Percentiles rank a stretch among this genome's conserved stretches.
Conservation (phyloP, 129 eudicot species). For the sunflower (Helianthus annuus) region HanXRQr2.0-SUNRISE NC_035438.2:38307885-38308384, state of each 20-base stretch:
- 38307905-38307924: conserved; percentile 52
- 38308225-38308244: not conserved
- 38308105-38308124: conserved; percentile 77
- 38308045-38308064: conserved; percentile 80
- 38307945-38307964: conserved; percentile 29
- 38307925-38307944: conserved; percentile 28
- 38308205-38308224: not conserved
- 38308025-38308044: conserved; percentile 45
- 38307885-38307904: conserved; percentile 33
- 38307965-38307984: conserved; percentile 39
- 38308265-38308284: not conserved
- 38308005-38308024: conserved; percentile 26
- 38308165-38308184: not conserved
- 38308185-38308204: not conserved
- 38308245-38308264: no score
- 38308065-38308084: conserved; percentile 93
- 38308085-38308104: conserved; percentile 95
- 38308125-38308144: conserved; percentile 71
- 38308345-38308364: conserved; percentile 4
- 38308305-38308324: not conserved
- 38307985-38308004: conserved; percentile 41
- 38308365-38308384: conserved; percentile 17
- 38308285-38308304: not conserved
- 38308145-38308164: conserved; percentile 3
- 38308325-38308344: not conserved